Evolutionary conservation across 2,329 filamentous ascomycete species (phyloP).

Genomic region (Hymenoscyphus albidus): DNA sequence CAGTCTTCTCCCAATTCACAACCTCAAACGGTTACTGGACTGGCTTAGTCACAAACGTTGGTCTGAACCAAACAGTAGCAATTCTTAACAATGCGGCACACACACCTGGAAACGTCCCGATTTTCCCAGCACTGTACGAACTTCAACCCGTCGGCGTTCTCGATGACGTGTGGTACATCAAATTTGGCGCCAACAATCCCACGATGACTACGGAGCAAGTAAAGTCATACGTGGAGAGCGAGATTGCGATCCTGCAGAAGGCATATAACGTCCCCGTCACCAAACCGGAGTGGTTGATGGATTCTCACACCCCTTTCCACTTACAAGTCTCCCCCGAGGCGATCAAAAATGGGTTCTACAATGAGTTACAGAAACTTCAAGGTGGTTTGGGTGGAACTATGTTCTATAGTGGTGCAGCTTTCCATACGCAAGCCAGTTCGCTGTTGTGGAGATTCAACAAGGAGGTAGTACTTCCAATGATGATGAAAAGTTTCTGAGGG

Average conservation of each 20-base stretch:
- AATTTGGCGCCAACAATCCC: constrained; percentile 8
- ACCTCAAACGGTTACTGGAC: not conserved
- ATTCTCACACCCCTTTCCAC: not conserved
- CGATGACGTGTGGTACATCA: constrained; percentile 8
- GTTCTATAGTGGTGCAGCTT: constrained; percentile 12
- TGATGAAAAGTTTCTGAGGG: constrained; percentile 7
- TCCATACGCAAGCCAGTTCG: constrained; percentile 6
- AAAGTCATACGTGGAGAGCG: constrained; percentile 5
- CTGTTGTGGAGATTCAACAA: constrained; percentile 9
- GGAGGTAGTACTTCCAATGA: constrained; percentile 6
- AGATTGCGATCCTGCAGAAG: not conserved
- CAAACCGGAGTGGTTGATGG: not conserved
- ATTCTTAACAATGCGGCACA: not conserved
- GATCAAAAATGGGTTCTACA: not conserved
- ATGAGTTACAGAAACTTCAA: not conserved
- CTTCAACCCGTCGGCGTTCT: not conserved
- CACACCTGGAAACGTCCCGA: not conserved
- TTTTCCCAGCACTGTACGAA: not conserved
- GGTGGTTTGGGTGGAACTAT: constrained; percentile 5
- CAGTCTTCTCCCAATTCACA: not conserved
- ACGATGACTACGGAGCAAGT: constrained; percentile 8
- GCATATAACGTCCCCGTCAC: not conserved
- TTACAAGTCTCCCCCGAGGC: not conserved
- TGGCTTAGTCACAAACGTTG: not conserved
- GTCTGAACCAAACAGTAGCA: not conserved